Base-by-base conservation (phyloP, 441 rosid genomes). In the Arabidopsis hybrid region DNA sequence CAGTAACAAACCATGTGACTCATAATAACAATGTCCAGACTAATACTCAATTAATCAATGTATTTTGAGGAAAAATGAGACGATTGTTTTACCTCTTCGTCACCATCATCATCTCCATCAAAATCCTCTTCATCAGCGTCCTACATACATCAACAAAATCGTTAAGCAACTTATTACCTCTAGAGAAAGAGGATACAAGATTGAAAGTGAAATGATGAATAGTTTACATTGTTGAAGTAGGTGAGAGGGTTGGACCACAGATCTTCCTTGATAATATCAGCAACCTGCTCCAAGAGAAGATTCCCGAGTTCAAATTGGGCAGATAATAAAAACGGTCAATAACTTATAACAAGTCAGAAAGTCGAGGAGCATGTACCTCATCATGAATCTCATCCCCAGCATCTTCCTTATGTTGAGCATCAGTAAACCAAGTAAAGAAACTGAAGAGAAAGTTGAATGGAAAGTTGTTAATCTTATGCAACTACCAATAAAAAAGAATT, bases 191-290 rank as follows among this genome's bases (percentile, higher is more conserved):
- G 29, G 29, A 26, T 26, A 21, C 1, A 39, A 14, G 55, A 42
- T 1, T 39, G 49, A 43, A 51, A 57, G 0, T 42, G 46, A 51
- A 42, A 26, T 3, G 60, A 12, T 46, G 2, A 14, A 21, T 8
- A 38, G 72, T 16, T 81, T 85, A 92, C 97, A 72, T 73, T 88
- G 87, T 87, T 92, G 83, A 95, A 95, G 79, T 89, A 92, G 39
- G 90, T 83, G 65, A 95, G 94, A 29, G 99, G 99, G 86, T 92
- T 92, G 73, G 91, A 84, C 97, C 97, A 95, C 16, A 95, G 60
- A 71, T 91, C 99, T 80, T 95, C 99, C 88, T 89, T 95, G 62
- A 95, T 91, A 8, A 95, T 84, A 78, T 95, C 97, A 3, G 99
- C 97, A 59, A 94, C 79, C 99, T 94, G 95, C 75, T 79, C 38